phyloP scores from a whole-genome alignment of 164 flowering plant species.

The Saururus chinensis region DNA sequence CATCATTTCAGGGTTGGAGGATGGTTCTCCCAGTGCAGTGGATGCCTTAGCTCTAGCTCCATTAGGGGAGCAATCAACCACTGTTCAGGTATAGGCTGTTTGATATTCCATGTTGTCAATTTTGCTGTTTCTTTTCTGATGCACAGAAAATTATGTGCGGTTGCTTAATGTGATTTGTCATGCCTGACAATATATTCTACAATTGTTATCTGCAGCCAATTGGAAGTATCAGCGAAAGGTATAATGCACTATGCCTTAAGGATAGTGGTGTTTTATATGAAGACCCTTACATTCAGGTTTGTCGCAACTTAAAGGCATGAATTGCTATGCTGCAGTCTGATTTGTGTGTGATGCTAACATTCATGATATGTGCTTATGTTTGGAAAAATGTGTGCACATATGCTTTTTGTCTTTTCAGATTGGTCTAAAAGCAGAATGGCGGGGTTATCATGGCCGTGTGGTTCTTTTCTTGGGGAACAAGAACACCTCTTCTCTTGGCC shows the following conservation, averaged over 20 bases:
- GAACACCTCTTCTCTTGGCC: slow-evolving; percentile 69
- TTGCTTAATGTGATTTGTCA: not conserved
- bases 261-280: slow-evolving; percentile 97
- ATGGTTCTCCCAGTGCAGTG: slow-evolving; percentile 30
- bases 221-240: slow-evolving; percentile 83
- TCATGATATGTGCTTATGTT: not conserved
- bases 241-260: slow-evolving; percentile 73
- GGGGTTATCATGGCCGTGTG: slow-evolving; percentile 81
- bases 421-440: slow-evolving; percentile 97
- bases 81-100: slow-evolving; percentile 58
- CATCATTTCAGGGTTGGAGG: slow-evolving; percentile 24
- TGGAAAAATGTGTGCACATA: not conserved
- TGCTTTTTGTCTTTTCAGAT: slow-evolving; percentile 35
- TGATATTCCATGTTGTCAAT: not conserved
- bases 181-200: not conserved
- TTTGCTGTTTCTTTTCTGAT: not conserved
- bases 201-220: slow-evolving; percentile 58
- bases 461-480: slow-evolving; percentile 98
- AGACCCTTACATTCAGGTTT: slow-evolving; percentile 89
- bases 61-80: slow-evolving; percentile 47
- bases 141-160: not conserved
- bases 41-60: slow-evolving; percentile 83
- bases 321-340: not conserved
- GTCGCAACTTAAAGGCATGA: not conserved
- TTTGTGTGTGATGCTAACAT: not conserved